These are phyloP conservation scores for Francoa sonchifolia DNA, from an alignment of 441 rosid species.

Conservation along the genomic window DNA sequence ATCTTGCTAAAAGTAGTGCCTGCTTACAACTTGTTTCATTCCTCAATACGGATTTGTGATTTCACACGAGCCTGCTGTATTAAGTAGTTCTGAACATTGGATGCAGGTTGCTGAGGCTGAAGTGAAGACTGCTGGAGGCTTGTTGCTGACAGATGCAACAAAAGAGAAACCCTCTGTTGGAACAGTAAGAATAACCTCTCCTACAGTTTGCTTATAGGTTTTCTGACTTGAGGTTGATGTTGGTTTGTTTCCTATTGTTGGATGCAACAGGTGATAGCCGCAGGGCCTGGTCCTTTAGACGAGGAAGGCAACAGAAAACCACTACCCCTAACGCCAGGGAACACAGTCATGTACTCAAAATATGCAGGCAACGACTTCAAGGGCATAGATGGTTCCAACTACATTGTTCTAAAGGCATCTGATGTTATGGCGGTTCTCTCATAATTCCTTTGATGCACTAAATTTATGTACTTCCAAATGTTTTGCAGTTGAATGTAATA, in stretches of 20 bases:
- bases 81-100: neutral
- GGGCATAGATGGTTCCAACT: constrained; percentile 65
- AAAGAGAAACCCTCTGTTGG: constrained; percentile 93
- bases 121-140: constrained; percentile 85
- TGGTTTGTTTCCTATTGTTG: neutral
- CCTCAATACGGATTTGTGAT: neutral
- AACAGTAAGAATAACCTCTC: constrained; percentile 25
- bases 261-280: constrained; percentile 57
- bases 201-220: neutral
- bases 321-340: constrained; percentile 39
- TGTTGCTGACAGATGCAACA: constrained; percentile 67
- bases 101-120: constrained; percentile 77
- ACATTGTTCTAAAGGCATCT: constrained; percentile 67
- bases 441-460: no score
- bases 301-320: constrained; percentile 62
- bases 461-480: no score
- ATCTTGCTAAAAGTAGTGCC: no score
- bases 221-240: neutral
- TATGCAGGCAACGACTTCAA: constrained; percentile 88
- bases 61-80: neutral
- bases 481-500: no score
- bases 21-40: neutral
- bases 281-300: constrained; percentile 69
- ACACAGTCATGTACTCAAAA: constrained; percentile 76
- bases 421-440: constrained; percentile 88